phyloP scores from a whole-genome alignment of 2,329 filamentous ascomycete genomes.

The Didymella sp. region DNA sequence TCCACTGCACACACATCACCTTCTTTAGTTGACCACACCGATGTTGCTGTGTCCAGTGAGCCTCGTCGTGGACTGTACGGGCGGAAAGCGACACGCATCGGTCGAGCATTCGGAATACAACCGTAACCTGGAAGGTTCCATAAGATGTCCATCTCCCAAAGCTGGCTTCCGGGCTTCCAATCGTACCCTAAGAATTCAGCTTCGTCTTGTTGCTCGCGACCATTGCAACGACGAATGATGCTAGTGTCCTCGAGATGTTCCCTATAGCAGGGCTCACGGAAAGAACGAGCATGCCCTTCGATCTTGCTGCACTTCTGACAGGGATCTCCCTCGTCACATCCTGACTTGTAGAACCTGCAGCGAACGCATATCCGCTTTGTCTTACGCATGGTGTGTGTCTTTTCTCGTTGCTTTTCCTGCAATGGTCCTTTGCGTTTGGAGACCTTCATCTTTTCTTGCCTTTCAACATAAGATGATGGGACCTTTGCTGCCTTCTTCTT shows the following conservation, averaged over 20 bases:
- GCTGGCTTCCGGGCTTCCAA: slow-evolving; percentile 35
- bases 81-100: slow-evolving; percentile 37
- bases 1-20: slow-evolving; percentile 37
- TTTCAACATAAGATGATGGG: slow-evolving; percentile 44
- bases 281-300: slow-evolving; percentile 40
- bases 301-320: slow-evolving; percentile 45
- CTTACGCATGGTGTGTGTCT: slow-evolving; percentile 48
- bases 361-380: slow-evolving; percentile 42
- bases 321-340: slow-evolving; percentile 43
- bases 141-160: slow-evolving; percentile 42
- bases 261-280: slow-evolving; percentile 43
- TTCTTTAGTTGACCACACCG: slow-evolving; percentile 40
- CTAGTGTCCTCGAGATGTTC: slow-evolving; percentile 43
- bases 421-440: slow-evolving; percentile 43
- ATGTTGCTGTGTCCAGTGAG: slow-evolving; percentile 39
- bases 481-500: slow-evolving; percentile 41
- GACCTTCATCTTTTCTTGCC: slow-evolving; percentile 44
- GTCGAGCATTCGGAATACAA: slow-evolving; percentile 34
- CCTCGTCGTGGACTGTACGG: slow-evolving; percentile 38
- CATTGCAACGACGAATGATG: slow-evolving; percentile 46
- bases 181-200: slow-evolving; percentile 43
- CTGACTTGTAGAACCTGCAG: slow-evolving; percentile 47
- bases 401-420: slow-evolving; percentile 36
- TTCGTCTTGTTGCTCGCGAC: slow-evolving; percentile 45
- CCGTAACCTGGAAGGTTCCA: slow-evolving; percentile 48